Conservation (phyloP, 441 rosid genomes). For the Biscutella laevigata region DNA sequence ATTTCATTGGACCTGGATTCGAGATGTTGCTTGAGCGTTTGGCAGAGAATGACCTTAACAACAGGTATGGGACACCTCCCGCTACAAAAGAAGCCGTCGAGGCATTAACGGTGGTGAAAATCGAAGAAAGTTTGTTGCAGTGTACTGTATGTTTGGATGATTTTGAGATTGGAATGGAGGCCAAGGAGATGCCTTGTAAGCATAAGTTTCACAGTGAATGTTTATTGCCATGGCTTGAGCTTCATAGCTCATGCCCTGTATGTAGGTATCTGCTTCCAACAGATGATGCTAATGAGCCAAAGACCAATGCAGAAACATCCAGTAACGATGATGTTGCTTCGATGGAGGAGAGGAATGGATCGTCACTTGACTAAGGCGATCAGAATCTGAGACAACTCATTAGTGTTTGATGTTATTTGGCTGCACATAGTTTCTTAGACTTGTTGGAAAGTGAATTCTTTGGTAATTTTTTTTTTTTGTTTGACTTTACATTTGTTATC, state of each 20-base stretch:
- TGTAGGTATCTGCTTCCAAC: conserved; percentile 48
- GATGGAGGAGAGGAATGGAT: conserved; percentile 33
- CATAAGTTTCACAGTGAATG: conserved; percentile 58
- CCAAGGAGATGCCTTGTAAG: conserved; percentile 59
- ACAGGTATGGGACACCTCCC: conserved; percentile 50
- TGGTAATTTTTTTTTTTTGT: not conserved
- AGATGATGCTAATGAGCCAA: conserved; percentile 32
- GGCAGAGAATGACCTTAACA: conserved; percentile 42
- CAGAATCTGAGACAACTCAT: too few relatives aligned
- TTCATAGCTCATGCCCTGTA: conserved; percentile 65
- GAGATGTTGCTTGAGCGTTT: conserved; percentile 49
- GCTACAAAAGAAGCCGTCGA: conserved; percentile 49
- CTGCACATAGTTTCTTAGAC: conserved; percentile 10
- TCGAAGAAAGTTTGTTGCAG: conserved; percentile 33
- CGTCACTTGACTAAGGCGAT: too few relatives aligned
- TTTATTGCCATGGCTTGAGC: conserved; percentile 62
- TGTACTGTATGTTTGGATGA: conserved; percentile 62
- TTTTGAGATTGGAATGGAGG: conserved; percentile 41
- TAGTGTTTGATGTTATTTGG: conserved; percentile 2
- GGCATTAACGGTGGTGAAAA: conserved; percentile 32
- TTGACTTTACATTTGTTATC: not conserved
- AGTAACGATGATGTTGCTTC: conserved; percentile 22
- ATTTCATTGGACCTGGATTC: conserved; percentile 55
- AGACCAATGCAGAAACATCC: conserved; percentile 38
- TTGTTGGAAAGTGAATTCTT: conserved; percentile 5